Evolutionary conservation across 2,329 filamentous ascomycete species (phyloP).

Genomic region (Thielaviopsis populi): DNA sequence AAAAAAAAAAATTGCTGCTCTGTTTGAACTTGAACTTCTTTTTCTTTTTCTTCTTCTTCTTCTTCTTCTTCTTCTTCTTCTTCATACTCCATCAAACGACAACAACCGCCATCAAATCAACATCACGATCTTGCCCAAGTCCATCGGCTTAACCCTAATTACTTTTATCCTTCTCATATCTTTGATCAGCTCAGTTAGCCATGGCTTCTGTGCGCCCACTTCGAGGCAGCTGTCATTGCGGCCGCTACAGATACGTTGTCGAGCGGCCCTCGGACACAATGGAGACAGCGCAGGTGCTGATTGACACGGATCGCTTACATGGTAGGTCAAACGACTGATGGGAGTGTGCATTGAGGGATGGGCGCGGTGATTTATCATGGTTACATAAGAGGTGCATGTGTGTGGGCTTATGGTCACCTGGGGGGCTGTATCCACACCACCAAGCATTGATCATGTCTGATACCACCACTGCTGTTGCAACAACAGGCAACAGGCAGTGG

Average conservation of each 20-base stretch:
- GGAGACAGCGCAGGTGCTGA: conserved; percentile 52
- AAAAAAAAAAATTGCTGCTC: neutral
- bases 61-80: neutral
- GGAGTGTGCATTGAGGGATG: neutral
- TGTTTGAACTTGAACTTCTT: neutral
- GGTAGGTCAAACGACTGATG: conserved; percentile 40
- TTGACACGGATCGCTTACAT: conserved; percentile 54
- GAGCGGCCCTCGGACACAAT: conserved; percentile 45
- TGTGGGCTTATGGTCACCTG: neutral
- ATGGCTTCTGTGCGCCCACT: conserved; percentile 1
- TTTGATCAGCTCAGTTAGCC: neutral
- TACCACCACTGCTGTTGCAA: neutral
- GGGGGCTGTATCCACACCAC: neutral
- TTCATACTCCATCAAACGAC: neutral
- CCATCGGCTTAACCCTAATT: neutral
- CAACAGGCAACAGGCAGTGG: too few species aligned
- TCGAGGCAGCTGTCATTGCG: conserved; percentile 68
- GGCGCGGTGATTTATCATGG: neutral
- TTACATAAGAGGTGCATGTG: neutral
- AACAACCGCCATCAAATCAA: neutral
- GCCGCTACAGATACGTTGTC: conserved; percentile 69
- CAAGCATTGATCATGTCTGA: neutral
- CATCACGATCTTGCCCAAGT: too few species aligned
- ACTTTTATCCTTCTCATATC: neutral
- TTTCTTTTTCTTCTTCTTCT: neutral